Evolutionary conservation across 139 green algal genomes (phyloP).

Genomic region (Asterochloris sp.): DNA sequence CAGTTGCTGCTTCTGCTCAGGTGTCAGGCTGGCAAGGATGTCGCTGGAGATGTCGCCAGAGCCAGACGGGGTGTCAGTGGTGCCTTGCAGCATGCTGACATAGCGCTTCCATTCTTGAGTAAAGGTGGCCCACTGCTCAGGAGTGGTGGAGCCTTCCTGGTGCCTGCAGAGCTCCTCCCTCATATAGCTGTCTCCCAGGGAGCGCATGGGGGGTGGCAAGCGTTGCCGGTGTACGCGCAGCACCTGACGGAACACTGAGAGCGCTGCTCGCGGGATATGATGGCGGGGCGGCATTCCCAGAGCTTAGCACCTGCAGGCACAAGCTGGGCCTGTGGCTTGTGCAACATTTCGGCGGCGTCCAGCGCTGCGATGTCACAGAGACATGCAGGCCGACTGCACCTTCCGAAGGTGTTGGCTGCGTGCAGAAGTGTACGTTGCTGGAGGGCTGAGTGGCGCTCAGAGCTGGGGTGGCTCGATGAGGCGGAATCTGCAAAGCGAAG

Average conservation of each 20-base stretch:
- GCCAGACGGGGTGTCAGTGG: slow-evolving; percentile 22
- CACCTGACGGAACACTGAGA: slow-evolving; percentile 58
- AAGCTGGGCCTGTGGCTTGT: too few relatives aligned
- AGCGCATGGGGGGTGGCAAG: slow-evolving; percentile 63
- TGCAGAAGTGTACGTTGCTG: neutral
- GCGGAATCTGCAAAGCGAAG: too few relatives aligned
- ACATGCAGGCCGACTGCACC: too few relatives aligned
- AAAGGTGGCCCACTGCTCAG: slow-evolving; percentile 70
- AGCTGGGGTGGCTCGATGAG: too few relatives aligned
- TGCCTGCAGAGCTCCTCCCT: slow-evolving; percentile 64
- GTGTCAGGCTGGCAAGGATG: slow-evolving; percentile 30
- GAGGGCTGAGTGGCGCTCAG: neutral
- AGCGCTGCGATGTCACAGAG: too few relatives aligned
- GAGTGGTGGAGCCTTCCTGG: slow-evolving; percentile 45
- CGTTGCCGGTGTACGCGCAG: slow-evolving; percentile 56
- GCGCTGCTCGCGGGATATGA: neutral
- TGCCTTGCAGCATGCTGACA: slow-evolving; percentile 40
- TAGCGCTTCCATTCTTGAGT: slow-evolving; percentile 66
- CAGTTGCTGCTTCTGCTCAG: slow-evolving; percentile 55
- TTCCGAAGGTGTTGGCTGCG: too few relatives aligned
- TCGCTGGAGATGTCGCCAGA: slow-evolving; percentile 33
- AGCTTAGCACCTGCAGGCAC: neutral
- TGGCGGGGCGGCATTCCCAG: neutral
- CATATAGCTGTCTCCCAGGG: slow-evolving; percentile 65
- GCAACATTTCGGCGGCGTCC: too few relatives aligned